A percentile compares a stretch with the other conserved stretches of the same genome.
phyloP scores from a whole-genome alignment of 768 basidiomycete species.

The Mycena galopus region DNA sequence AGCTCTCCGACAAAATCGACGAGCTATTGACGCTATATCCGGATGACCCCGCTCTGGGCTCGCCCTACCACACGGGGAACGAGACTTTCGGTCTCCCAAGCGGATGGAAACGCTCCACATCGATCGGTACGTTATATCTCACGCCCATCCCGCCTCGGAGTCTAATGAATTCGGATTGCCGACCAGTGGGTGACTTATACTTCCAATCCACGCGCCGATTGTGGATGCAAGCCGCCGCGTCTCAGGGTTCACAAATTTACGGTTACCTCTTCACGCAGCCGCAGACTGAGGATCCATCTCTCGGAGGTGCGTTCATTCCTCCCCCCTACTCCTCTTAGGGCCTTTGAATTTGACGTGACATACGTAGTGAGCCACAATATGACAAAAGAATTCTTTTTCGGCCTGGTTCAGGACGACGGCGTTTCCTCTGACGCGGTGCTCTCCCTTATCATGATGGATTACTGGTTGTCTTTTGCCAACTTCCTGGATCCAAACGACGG shows the following conservation, averaged over 20 bases:
- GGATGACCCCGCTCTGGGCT: too few species aligned
- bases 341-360: neutral
- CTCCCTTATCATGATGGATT: neutral
- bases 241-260: slow-evolving; percentile 13
- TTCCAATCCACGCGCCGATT: slow-evolving; percentile 14
- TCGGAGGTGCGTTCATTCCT: neutral
- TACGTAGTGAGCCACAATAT: neutral
- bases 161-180: neutral
- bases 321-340: neutral
- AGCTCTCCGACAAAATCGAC: slow-evolving; percentile 6
- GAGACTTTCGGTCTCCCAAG: too few species aligned
- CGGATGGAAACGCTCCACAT: neutral
- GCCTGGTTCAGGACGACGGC: neutral
- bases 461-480: slow-evolving; percentile 1
- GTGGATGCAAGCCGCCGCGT: slow-evolving; percentile 2
- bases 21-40: too few species aligned
- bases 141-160: too few species aligned
- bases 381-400: slow-evolving; percentile 7
- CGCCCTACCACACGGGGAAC: too few species aligned
- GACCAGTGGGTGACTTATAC: neutral
- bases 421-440: neutral
- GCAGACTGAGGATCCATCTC: neutral
- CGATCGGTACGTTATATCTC: neutral
- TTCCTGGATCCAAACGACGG: slow-evolving; percentile 17
- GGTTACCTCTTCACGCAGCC: slow-evolving; percentile 7